Evolutionary conservation across 129 eudicot genomes (phyloP).

Genomic region (Helianthus tuberosus): DNA sequence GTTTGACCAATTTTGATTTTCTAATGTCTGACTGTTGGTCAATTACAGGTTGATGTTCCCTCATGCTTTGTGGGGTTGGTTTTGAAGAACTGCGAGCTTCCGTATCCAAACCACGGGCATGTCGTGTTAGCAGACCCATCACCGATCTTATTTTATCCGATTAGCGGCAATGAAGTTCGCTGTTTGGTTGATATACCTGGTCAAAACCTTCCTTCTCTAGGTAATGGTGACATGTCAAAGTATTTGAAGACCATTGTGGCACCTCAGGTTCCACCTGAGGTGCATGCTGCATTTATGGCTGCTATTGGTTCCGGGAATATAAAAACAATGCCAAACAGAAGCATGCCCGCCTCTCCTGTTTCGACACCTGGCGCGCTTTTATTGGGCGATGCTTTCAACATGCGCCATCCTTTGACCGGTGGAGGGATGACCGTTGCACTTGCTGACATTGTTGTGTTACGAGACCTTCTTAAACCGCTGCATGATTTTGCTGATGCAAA

Average conservation of each 20-base stretch:
- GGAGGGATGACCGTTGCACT: constrained; percentile 76
- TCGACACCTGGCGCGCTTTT: constrained; percentile 65
- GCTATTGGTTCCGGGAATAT: constrained; percentile 50
- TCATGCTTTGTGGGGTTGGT: constrained; percentile 62
- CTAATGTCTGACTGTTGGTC: neutral
- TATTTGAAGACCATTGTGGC: constrained; percentile 53
- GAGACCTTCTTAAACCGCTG: constrained; percentile 45
- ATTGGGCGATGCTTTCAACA: constrained; percentile 66
- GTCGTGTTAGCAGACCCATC: constrained; percentile 31
- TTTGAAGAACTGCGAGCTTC: constrained; percentile 55
- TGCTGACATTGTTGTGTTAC: constrained; percentile 47
- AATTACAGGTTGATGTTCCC: constrained; percentile 54
- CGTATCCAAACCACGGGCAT: constrained; percentile 59
- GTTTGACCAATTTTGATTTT: neutral
- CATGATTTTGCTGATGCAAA: constrained; percentile 47
- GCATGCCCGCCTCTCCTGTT: constrained; percentile 57
- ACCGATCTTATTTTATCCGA: constrained; percentile 9
- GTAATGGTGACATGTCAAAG: constrained; percentile 53
- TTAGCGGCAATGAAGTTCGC: neutral
- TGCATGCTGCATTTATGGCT: constrained; percentile 45
- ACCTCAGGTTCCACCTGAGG: constrained; percentile 59
- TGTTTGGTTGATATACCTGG: constrained; percentile 39
- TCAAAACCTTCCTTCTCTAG: constrained; percentile 53
- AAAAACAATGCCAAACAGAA: constrained; percentile 57
- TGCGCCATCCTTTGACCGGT: constrained; percentile 65